Evolutionary conservation across 2,329 filamentous ascomycete genomes (phyloP).

Genomic region (Colletotrichum scovillei): DNA sequence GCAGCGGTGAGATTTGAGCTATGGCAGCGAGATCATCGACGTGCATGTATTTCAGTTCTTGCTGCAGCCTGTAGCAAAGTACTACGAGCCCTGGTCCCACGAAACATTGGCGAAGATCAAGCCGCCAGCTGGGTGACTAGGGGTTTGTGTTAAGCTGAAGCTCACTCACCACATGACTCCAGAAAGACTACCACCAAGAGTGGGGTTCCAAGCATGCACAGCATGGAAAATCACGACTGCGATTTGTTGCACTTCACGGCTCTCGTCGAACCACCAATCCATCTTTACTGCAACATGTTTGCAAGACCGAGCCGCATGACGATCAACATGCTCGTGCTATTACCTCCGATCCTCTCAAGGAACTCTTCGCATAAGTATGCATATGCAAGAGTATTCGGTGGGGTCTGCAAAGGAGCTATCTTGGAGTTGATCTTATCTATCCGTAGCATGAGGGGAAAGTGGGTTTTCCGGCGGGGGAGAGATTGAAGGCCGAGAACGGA

Average conservation of each 20-base stretch:
- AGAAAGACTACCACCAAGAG: not conserved
- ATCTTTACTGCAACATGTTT: not conserved
- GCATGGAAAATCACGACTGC: not conserved
- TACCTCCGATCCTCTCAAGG: not conserved
- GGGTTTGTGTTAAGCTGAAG: not conserved
- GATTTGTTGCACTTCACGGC: not conserved
- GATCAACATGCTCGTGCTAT: not conserved
- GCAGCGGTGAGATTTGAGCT: not conserved
- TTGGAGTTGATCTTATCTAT: slow-evolving; percentile 14
- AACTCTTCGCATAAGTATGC: not conserved
- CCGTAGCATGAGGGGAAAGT: slow-evolving; percentile 24
- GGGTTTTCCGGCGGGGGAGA: not conserved
- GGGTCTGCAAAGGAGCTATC: not conserved
- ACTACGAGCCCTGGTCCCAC: too few species aligned
- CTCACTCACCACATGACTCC: not conserved
- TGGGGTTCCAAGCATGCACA: not conserved
- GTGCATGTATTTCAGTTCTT: not conserved
- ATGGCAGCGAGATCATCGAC: not conserved
- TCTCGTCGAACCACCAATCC: not conserved
- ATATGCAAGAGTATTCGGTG: not conserved
- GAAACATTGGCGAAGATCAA: too few species aligned
- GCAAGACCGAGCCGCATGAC: too few species aligned
- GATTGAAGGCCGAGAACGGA: slow-evolving; percentile 7
- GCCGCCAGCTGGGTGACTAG: too few species aligned
- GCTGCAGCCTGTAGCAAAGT: too few species aligned